Conservation (phyloP, 2,329 filamentous ascomycete species). For the Raffaelea ambrosiae region DNA sequence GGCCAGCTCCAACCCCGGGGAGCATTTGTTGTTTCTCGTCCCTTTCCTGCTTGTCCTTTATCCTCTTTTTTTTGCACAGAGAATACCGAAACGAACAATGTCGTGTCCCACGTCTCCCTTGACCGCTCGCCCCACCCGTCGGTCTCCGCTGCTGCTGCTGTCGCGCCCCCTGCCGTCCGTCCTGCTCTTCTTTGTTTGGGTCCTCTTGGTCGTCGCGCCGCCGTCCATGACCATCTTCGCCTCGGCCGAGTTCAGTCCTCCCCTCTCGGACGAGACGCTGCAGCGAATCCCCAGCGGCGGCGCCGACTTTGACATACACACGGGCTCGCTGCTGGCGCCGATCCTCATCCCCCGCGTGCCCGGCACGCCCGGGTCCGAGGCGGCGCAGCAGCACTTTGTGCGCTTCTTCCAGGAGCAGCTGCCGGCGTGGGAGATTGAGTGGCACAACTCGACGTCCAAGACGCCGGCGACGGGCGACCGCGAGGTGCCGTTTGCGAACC, state of each 20-base stretch:
- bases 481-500: slow-evolving; percentile 74
- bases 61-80: too few species aligned
- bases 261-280: slow-evolving; percentile 68
- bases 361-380: slow-evolving; percentile 66
- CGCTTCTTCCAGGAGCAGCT: slow-evolving; percentile 69
- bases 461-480: slow-evolving; percentile 67
- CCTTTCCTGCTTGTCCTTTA: too few species aligned
- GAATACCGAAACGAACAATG: too few species aligned
- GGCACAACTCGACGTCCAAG: slow-evolving; percentile 82
- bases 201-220: slow-evolving; percentile 10
- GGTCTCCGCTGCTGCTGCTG: background rate
- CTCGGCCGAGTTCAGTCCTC: slow-evolving; percentile 32
- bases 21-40: too few species aligned
- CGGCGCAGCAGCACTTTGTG: slow-evolving; percentile 72
- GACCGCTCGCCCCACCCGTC: background rate
- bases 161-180: background rate
- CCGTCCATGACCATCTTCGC: slow-evolving; percentile 11
- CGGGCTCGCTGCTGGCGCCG: slow-evolving; percentile 69
- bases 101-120: too few species aligned
- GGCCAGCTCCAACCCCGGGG: too few species aligned
- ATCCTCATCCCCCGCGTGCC: slow-evolving; percentile 85
- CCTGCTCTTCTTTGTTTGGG: slow-evolving; percentile 2
- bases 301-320: slow-evolving; percentile 68
- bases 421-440: slow-evolving; percentile 69
- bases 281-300: slow-evolving; percentile 62